Percentiles rank a stretch among this genome's conserved stretches.
Conservation (phyloP, 2,329 filamentous ascomycete species). For the Alternaria consortialis region DNA sequence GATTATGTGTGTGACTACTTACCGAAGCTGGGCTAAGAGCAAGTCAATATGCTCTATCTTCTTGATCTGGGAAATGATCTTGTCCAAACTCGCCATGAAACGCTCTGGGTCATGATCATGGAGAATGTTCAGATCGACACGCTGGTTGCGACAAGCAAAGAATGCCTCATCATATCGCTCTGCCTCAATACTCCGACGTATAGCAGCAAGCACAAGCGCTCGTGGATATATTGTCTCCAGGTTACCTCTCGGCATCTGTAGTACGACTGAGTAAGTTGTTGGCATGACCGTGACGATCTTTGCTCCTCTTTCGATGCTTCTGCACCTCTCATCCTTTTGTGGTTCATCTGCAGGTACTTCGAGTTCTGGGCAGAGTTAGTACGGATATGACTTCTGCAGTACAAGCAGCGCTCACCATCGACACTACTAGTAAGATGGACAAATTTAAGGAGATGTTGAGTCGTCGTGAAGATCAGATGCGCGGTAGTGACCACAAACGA, state of each 20-base stretch:
- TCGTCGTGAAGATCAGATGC: conserved; percentile 92
- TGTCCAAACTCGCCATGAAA: conserved; percentile 77
- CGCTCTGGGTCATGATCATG: conserved; percentile 91
- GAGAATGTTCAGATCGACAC: conserved; percentile 97
- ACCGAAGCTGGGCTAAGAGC: conserved; percentile 87
- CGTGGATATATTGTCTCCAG: conserved; percentile 93
- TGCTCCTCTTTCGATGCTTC: conserved; percentile 89
- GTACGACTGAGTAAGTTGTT: conserved; percentile 80
- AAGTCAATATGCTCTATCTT: conserved; percentile 86
- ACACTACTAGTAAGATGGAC: conserved; percentile 73
- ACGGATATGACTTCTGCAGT: background rate
- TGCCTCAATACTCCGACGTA: conserved; percentile 79
- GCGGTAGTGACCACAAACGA: conserved; percentile 84
- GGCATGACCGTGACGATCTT: conserved; percentile 89
- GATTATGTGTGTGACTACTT: conserved; percentile 37
- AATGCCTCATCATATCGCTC: conserved; percentile 88
- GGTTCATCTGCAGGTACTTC: conserved; percentile 87
- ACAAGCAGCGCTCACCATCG: conserved; percentile 62
- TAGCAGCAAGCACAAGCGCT: conserved; percentile 90
- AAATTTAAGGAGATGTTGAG: conserved; percentile 92
- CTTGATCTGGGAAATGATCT: conserved; percentile 85
- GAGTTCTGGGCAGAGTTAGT: conserved; percentile 66
- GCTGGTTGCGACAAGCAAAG: conserved; percentile 85
- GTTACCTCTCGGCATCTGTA: conserved; percentile 97
- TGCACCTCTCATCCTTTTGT: conserved; percentile 89